Percentiles rank a stretch among this genome's conserved stretches.
These are phyloP conservation scores for Leishmania arabica DNA, from an alignment of 208 protist species.

Conservation along the genomic window DNA sequence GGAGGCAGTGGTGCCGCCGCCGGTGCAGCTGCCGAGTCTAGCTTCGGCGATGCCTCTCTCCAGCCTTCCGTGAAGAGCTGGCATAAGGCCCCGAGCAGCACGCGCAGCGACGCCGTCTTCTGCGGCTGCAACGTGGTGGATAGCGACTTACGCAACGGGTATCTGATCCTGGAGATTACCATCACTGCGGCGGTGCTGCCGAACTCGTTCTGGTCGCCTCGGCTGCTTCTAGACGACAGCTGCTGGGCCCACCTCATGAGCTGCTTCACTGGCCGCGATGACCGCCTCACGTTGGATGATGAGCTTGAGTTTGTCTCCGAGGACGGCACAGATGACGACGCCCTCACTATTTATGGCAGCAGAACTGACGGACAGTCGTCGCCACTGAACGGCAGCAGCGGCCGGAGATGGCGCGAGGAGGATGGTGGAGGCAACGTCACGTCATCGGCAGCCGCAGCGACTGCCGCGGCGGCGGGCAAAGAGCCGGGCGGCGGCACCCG, in stretches of 20 bases:
- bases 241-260: slow-evolving; percentile 60
- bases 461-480: background rate
- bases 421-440: no score
- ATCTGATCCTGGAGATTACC: slow-evolving; percentile 72
- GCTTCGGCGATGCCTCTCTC: background rate
- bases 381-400: background rate
- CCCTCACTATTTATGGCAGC: background rate
- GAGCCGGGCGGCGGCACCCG: slow-evolving; percentile 1
- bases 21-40: background rate
- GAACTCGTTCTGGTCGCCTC: slow-evolving; percentile 32
- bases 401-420: background rate
- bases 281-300: slow-evolving; percentile 31
- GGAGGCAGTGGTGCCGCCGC: background rate
- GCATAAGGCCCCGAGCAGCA: slow-evolving; percentile 22
- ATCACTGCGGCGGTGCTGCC: slow-evolving; percentile 37
- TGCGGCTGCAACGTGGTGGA: slow-evolving; percentile 78
- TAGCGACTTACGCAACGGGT: slow-evolving; percentile 69
- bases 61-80: slow-evolving; percentile 8
- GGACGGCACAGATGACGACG: slow-evolving; percentile 1
- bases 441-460: background rate
- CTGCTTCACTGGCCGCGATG: slow-evolving; percentile 61
- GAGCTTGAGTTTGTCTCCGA: slow-evolving; percentile 11
- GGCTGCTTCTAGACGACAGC: slow-evolving; percentile 25
- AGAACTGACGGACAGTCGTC: background rate
- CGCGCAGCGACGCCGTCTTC: slow-evolving; percentile 39